A percentile compares a stretch with the other conserved stretches of the same genome.
Conservation (phyloP, 2,329 filamentous ascomycete genomes). For the Arthrobotrys sinensis region DNA sequence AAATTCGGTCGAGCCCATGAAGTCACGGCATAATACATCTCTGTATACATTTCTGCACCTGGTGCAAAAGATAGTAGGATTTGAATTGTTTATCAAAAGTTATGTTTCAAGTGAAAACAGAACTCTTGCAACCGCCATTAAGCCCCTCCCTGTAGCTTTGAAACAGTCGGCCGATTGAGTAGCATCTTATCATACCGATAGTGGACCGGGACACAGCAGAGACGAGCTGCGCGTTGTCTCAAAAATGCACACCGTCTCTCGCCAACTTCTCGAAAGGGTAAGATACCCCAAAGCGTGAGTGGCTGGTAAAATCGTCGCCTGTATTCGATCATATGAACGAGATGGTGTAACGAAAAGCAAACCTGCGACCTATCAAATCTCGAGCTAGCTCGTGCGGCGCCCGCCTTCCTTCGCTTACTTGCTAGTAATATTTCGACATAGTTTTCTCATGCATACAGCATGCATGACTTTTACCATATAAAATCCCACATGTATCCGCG, state of each 20-base stretch:
- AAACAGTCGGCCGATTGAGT: slow-evolving; percentile 13
- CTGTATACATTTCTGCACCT: neutral
- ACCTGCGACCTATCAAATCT: slow-evolving; percentile 26
- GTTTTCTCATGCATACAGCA: neutral
- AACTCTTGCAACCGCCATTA: neutral
- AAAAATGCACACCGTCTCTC: slow-evolving; percentile 33
- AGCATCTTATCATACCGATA: slow-evolving; percentile 16
- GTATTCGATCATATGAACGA: slow-evolving; percentile 36
- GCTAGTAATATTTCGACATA: slow-evolving; percentile 1
- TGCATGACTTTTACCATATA: slow-evolving; percentile 22
- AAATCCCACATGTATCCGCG: slow-evolving; percentile 17
- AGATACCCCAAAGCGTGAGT: slow-evolving; percentile 4
- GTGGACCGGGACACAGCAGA: slow-evolving; percentile 19
- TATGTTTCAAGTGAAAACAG: slow-evolving; percentile 27
- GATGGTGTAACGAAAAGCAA: slow-evolving; percentile 39
- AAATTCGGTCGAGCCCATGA: no score
- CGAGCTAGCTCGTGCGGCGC: neutral
- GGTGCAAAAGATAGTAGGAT: neutral
- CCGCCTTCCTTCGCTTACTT: neutral
- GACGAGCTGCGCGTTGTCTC: slow-evolving; percentile 39
- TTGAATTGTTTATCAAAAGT: neutral
- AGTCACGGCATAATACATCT: neutral
- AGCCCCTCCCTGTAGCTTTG: slow-evolving; percentile 3
- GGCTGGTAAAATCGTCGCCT: slow-evolving; percentile 18
- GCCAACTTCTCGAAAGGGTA: slow-evolving; percentile 41